Base-by-base conservation (phyloP, 192 early-diverging fungal genomes). In the Backusella mclennaniae region DNA sequence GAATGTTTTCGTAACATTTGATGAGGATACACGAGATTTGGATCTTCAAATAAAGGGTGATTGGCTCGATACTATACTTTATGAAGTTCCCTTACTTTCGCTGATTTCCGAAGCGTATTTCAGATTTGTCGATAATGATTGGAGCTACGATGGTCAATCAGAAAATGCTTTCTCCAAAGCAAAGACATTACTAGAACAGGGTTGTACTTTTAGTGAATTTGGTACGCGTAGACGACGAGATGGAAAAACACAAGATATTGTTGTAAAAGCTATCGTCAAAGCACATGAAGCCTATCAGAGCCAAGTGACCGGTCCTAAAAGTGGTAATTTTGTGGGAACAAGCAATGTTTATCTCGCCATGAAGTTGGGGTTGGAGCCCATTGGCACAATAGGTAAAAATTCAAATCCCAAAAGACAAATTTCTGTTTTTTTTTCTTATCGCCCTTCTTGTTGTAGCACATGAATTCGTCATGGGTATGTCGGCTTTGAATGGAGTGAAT, bases 121-220 rank as follows among this genome's bases (percentile, higher is more conserved):
- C 77, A 82, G 80, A 5, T 87, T 84, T 66, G 89, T 92, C 3
- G 93, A 95, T 72, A 85, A 73, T 8, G 90, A 92, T 78, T 95
- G 93, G 93, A 78, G 77, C 39, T 83, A 90, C 46, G 80, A 79
- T 1, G 89, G 90, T 14, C 93, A 94, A 76, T 67, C 77, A 17
- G 90, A 92, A 63, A 73, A 74, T 0, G 89, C 87, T 6, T 29
- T 69, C 1, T 71, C 52, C 17, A 94, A 95, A 78, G 82, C 86
- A 1, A 59, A 77, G 15, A 15, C 49, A 44, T 80, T 95, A 0
- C 75, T 87, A 9, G 68, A 81, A 0, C 84, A 82, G 0, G 91
- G 91, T 7, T 93, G 92, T 73, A 82, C 69, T 35, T 94, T 95
- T 84, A 87, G 90, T 31, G 93, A 95, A 66, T 94, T 95, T 87